Base-by-base conservation (phyloP, 2,329 filamentous ascomycete genomes). In the Exophiala dermatitidis region DNA sequence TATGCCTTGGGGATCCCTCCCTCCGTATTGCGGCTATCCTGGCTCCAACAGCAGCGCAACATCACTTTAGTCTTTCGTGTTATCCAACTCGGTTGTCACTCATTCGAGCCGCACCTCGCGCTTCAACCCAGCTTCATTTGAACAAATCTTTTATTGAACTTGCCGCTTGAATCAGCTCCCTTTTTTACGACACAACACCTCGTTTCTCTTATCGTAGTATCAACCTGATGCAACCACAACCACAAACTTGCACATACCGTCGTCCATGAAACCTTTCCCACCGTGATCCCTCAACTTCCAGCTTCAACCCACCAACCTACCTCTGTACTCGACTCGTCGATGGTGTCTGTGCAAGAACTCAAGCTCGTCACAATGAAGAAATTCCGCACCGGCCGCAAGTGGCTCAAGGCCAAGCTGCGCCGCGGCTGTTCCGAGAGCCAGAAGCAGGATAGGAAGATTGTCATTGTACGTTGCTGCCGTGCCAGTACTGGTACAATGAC, bases 301-400 rank as follows among this genome's bases (percentile, higher is more conserved):
- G 19, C 34, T 26, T 26, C 41, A 38, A 32, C 33, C 31, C 19
- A 40, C 7, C n/a, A 19, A 38, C 38, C 38, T 26, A 26, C 38
- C 4, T 28, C 19, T 41, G n/a, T 5, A 26, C 36, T 41, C 19
- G 19, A 19, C 19, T 19, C 6, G 28, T 53, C 49, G 28, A 54
- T 58, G 52, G 12, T 43, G 4, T 48, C 41, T 19, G 40, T 52
- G 28, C 30, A 10, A 9, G 19, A 52, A 31, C 12, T 59, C 19
- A 51, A 45, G 19, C 7, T 29, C 9, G 43, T 42, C 32, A 44
- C 40, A 9, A 58, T 58, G 57, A 43, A 51, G 26, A 58, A 50
- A 45, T 19, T 61, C 28, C 48, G 52, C 10, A 33, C 47, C 10
- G 55, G 52, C 12, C 48, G 44, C 31, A 51, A 45, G 32, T 57